These are phyloP conservation scores for Camellia lanceoleosa DNA, from an alignment of 148 eudicot species.

Conservation along the genomic window DNA sequence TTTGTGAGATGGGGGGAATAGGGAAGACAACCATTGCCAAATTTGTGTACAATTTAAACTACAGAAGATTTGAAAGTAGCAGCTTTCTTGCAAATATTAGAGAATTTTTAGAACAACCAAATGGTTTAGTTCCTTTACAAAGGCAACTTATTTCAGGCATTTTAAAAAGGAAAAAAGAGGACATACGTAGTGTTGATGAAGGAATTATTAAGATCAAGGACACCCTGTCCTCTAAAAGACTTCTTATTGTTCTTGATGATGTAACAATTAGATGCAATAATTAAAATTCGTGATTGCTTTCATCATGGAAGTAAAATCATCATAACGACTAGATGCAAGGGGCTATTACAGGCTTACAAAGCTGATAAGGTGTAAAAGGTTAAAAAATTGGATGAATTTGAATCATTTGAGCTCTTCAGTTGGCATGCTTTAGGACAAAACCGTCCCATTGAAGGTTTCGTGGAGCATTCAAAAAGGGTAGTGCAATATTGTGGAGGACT, in stretches of 20 bases:
- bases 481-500: too few species aligned
- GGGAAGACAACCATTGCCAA: slow-evolving; percentile 10
- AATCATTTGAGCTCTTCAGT: neutral
- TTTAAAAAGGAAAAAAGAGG: neutral
- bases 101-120: too few species aligned
- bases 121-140: too few species aligned
- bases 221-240: neutral
- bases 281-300: neutral
- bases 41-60: neutral
- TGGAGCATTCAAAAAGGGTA: too few species aligned
- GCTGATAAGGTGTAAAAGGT: neutral
- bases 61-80: neutral
- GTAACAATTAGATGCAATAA: neutral
- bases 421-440: too few species aligned
- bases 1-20: neutral
- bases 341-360: neutral
- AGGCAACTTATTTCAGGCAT: neutral
- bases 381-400: neutral
- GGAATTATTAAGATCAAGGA: neutral
- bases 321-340: neutral
- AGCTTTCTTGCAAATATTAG: too few species aligned
- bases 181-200: neutral
- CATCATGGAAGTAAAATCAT: neutral
- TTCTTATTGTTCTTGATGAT: neutral
- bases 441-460: too few species aligned